These are phyloP conservation scores for Lunularia cruciata DNA, from an alignment of 225 moss, liverwort and hornwort species.

Conservation along the genomic window DNA sequence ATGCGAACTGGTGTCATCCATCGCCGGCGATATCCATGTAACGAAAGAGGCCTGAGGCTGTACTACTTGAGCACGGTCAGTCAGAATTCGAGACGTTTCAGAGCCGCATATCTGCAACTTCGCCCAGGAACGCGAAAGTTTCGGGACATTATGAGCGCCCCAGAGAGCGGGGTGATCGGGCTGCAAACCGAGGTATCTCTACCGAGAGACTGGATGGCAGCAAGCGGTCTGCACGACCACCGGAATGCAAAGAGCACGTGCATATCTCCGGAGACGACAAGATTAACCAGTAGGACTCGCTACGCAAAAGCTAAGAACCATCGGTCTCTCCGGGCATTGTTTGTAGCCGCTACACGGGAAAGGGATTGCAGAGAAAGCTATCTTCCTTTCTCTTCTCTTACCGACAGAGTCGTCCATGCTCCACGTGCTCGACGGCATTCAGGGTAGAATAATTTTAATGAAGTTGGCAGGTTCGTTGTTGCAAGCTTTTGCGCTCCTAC, in stretches of 20 bases:
- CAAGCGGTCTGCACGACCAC: slow-evolving; percentile 8
- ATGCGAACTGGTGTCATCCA: background rate
- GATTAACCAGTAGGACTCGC: background rate
- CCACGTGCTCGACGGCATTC: slow-evolving; percentile 8
- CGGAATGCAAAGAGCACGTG: slow-evolving; percentile 9
- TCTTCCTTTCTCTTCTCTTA: background rate
- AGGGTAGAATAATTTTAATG: no score
- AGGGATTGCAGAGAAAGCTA: no score
- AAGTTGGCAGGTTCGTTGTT: no score
- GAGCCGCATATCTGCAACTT: no score
- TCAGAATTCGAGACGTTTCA: no score
- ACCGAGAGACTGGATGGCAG: background rate
- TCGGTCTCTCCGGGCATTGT: background rate
- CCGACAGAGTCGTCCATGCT: slow-evolving; percentile 9
- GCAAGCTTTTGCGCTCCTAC: no score
- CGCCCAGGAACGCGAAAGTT: no score
- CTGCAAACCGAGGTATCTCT: background rate
- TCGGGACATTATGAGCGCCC: background rate
- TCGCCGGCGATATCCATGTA: no score
- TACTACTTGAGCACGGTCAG: no score
- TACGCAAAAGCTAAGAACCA: background rate
- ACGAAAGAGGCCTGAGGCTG: no score
- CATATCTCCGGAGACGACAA: background rate
- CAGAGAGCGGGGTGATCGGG: background rate
- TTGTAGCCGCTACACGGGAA: background rate